Base-by-base conservation (phyloP, 164 flowering plant genomes). In the Magnolia officinalis region DNA sequence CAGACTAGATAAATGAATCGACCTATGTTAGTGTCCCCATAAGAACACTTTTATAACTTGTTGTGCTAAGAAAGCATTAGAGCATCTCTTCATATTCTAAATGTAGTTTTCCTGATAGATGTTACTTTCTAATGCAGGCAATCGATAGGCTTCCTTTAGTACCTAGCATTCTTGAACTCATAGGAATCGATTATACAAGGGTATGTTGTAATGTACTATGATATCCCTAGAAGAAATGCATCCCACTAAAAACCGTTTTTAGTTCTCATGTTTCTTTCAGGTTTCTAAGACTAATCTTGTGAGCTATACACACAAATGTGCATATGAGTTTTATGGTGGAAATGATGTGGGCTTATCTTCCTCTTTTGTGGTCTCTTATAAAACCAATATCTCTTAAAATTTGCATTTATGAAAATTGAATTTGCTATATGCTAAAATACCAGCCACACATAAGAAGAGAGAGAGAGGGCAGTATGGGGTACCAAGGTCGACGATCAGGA, bases 191-290 rank as follows among this genome's bases (percentile, higher is more conserved):
- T n/a, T n/a, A n/a, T n/a, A n/a, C n/a, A n/a, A n/a, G n/a, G n/a
- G n/a, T n/a, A n/a, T n/a, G n/a, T n/a, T n/a, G n/a, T n/a, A n/a
- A n/a, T n/a, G n/a, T n/a, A 55, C 18, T 73, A 58, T 82, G 80
- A 82, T 74, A 78, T 75, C 69, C 70, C 76, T 51, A 68, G 24
- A 78, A 71, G 71, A 69, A 78, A 77, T 45, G 68, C 74, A 61
- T 21, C 50, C 26, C 52, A 58, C 24, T 37, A 73, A 65, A 72
- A 64, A 52, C 58, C 78, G 77, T 72, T 80, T 85, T 70, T 81
- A 78, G 92, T 81, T 91, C 79, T 84, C 80, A 73, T 81, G 91
- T 89, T 87, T 78, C 88, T 88, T 58, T 91, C 92, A 91, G 71
- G 74, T 68, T 68, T 70, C 77, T 69, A 76, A 69, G 50, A 76